A percentile compares a stretch with the other conserved stretches of the same genome.
Evolutionary conservation across 169 alveolate species (phyloP).

Genomic region (Plasmodium blacklocki): DNA sequence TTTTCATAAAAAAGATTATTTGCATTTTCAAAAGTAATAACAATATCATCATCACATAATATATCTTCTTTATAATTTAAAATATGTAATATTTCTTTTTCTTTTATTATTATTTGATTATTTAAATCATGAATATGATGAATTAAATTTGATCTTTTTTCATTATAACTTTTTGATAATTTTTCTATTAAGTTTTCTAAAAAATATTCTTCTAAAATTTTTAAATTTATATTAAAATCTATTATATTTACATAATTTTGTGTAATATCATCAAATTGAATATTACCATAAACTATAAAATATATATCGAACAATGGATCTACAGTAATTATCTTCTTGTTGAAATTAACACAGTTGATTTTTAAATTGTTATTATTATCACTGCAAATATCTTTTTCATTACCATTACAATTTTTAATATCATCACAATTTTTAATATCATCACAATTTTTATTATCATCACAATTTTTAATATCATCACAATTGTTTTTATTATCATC

Average conservation of each 20-base stretch:
- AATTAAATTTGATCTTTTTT: slow-evolving; percentile 25
- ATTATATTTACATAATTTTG: slow-evolving; percentile 51
- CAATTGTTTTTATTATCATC: no score
- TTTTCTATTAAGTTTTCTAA: slow-evolving; percentile 47
- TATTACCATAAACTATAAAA: slow-evolving; percentile 57
- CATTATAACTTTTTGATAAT: slow-evolving; percentile 24
- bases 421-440: no score
- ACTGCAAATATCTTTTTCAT: not conserved
- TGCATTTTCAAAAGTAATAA: slow-evolving; percentile 43
- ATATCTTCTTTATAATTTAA: slow-evolving; percentile 67
- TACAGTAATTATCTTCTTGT: slow-evolving; percentile 54
- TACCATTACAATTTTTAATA: no score
- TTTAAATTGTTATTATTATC: slow-evolving; percentile 6
- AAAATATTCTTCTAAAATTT: slow-evolving; percentile 67
- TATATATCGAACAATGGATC: slow-evolving; percentile 33
- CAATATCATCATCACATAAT: slow-evolving; percentile 61
- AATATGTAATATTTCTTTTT: slow-evolving; percentile 60
- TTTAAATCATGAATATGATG: slow-evolving; percentile 65
- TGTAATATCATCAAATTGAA: slow-evolving; percentile 41
- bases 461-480: no score
- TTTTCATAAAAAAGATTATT: slow-evolving; percentile 50
- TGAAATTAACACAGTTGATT: slow-evolving; percentile 56
- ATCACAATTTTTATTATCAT: no score
- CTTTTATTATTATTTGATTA: slow-evolving; percentile 31
- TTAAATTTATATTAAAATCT: slow-evolving; percentile 51